Conservation (phyloP, 352 stramenopile genomes). For the Globisporangium nagaii region DNA sequence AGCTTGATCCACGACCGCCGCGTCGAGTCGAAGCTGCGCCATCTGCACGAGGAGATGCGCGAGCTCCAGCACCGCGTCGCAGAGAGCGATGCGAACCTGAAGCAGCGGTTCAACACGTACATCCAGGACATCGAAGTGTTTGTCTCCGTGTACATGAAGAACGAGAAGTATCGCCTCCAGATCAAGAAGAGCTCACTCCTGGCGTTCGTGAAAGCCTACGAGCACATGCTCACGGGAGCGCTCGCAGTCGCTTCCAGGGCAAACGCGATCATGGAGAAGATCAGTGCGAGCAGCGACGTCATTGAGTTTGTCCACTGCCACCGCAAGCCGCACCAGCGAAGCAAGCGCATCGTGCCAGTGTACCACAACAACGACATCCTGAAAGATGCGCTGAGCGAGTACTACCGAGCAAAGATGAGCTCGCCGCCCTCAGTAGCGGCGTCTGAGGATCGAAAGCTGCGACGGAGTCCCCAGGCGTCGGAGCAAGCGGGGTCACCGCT, state of each 20-base stretch:
- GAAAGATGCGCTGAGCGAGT: conserved; percentile 51
- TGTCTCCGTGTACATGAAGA: conserved; percentile 80
- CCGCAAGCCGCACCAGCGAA: conserved; percentile 37
- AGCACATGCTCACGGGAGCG: conserved; percentile 47
- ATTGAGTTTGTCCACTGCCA: conserved; percentile 54
- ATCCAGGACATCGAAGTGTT: conserved; percentile 74
- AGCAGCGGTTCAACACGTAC: conserved; percentile 43
- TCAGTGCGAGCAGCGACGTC: conserved; percentile 54
- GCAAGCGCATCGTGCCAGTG: conserved; percentile 34
- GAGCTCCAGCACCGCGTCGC: conserved; percentile 28
- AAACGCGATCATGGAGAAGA: conserved; percentile 38
- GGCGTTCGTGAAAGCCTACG: conserved; percentile 61
- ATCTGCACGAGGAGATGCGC: conserved; percentile 40
- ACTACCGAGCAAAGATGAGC: conserved; percentile 18
- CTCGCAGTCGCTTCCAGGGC: conserved; percentile 28
- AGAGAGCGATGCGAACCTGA: conserved; percentile 29
- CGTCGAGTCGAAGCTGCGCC: conserved; percentile 38
- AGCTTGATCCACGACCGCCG: conserved; percentile 18
- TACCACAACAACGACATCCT: conserved; percentile 46
- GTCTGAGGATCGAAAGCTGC: conserved; percentile 8
- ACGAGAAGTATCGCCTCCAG: conserved; percentile 81
- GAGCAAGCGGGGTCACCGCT: conserved; percentile 1
- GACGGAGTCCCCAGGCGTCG: conserved; percentile 3
- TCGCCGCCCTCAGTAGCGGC: conserved; percentile 8
- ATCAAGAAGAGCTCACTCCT: conserved; percentile 75